Evolutionary conservation across 2,329 filamentous ascomycete genomes (phyloP), one percentile per base, ranked within the genome.

Genomic region (Alternaria arbusti): DNA sequence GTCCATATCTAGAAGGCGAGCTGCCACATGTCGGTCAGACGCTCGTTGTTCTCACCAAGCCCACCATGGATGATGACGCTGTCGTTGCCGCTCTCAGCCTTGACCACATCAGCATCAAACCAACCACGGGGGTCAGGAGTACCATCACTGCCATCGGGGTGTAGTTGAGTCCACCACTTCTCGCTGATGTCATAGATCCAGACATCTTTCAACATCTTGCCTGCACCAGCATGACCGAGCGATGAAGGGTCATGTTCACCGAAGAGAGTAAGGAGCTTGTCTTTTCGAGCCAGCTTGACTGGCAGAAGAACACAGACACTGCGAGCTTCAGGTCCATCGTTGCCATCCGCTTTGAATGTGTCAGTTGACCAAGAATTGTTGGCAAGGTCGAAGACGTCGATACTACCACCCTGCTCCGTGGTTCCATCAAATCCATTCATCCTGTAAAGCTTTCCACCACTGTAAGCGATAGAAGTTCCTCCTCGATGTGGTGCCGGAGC

Each of bases 391-490:
- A 82, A 88, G 3, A 91, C 86, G 73, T 96, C 92, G 12, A 97
- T 74, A 62, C 86, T 84, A 0, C 91, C 92, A 15, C 92, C 92
- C 51, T 92, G 83, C 72, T 94, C 91, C 0, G 74, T 82, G 47
- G 85, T 82, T 0, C 91, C 92, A 76, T 95, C 91, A 70, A 90
- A 95, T 0, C 93, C 93, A 65, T 93, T 92, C 82, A 93, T 94
- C 26, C 93, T 86, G 80, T 90, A 96, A 7, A 97, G 78, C 23
- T 88, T 86, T 23, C 87, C 87, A 57, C 86, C 85, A 47, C 85
- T 85, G 56, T 90, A 85, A 1, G 89, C 87, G 25, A 96, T 88
- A 5, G 88, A 87, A 0, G 91, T 82, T 2, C 91, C 92, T 22
- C 89, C 89, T 51, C 92, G 85, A 0, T 87, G 82, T 8, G 89